Evolutionary conservation across 164 flowering plant genomes (phyloP).

Genomic region (Magnolia sinica): DNA sequence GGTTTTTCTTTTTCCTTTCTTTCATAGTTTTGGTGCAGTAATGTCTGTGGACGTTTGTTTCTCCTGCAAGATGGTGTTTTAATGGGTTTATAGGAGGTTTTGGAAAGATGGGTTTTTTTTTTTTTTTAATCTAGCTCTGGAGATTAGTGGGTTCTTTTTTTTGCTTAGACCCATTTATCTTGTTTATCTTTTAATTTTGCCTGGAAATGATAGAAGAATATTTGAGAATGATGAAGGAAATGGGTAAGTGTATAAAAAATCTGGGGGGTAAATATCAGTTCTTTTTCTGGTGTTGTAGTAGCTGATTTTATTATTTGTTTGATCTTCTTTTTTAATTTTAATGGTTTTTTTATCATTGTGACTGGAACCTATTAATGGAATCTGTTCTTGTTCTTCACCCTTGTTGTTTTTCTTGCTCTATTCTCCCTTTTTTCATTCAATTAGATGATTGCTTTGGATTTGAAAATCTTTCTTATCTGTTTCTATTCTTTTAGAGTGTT

Average conservation of each 20-base stretch:
- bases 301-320: too few relatives aligned
- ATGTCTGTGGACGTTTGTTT: not conserved
- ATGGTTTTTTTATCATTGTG: not conserved
- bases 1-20: not conserved
- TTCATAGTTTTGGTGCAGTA: not conserved
- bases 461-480: too few relatives aligned
- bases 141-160: not conserved
- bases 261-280: too few relatives aligned
- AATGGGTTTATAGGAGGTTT: slow-evolving; percentile 1
- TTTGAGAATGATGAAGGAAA: not conserved
- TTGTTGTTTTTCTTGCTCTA: not conserved
- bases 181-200: too few relatives aligned
- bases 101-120: not conserved
- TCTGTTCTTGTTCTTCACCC: not conserved
- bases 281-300: too few relatives aligned
- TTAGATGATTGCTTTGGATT: too few relatives aligned
- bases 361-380: not conserved
- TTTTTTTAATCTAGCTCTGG: not conserved
- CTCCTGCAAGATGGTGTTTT: not conserved
- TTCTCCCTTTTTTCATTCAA: not conserved
- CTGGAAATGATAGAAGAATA: too few relatives aligned
- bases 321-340: not conserved
- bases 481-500: too few relatives aligned
- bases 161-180: not conserved
- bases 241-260: not conserved